A percentile compares a stretch with the other conserved stretches of the same genome.
Evolutionary conservation across 768 basidiomycete species (phyloP).

Genomic region (Boletus pseudo-olivaceus): DNA sequence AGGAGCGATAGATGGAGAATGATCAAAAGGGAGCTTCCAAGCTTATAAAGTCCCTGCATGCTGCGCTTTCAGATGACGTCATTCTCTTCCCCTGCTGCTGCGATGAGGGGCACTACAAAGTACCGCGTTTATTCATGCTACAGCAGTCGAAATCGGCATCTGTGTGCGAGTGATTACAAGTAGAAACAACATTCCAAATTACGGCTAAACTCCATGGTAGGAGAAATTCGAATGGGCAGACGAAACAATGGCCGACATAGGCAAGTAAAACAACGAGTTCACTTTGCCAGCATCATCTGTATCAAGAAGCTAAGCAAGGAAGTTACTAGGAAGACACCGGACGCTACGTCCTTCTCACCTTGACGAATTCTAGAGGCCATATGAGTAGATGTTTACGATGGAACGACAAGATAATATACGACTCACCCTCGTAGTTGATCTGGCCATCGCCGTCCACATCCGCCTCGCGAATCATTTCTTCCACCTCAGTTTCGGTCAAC

Average conservation of each 20-base stretch:
- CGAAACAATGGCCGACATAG: slow-evolving; percentile 12
- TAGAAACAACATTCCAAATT: background rate
- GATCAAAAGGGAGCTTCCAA: background rate
- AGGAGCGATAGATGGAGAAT: background rate
- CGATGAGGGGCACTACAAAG: background rate
- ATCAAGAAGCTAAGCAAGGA: slow-evolving; percentile 11
- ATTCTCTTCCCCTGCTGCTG: background rate
- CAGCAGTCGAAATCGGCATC: background rate
- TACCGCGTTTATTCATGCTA: background rate
- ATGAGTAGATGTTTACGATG: background rate
- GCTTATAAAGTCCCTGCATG: background rate
- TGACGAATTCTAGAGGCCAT: slow-evolving; percentile 63
- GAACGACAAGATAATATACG: background rate
- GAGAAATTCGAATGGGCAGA: slow-evolving; percentile 2
- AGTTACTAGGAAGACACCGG: slow-evolving; percentile 1
- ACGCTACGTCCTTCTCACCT: slow-evolving; percentile 37
- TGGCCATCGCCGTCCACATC: slow-evolving; percentile 94
- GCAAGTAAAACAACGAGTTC: slow-evolving; percentile 21
- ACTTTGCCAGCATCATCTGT: slow-evolving; percentile 77
- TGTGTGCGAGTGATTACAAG: slow-evolving; percentile 9
- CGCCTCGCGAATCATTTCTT: slow-evolving; percentile 97
- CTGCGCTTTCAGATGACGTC: slow-evolving; percentile 17
- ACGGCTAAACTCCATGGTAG: background rate
- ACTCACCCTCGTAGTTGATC: slow-evolving; percentile 78
- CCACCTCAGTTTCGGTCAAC: slow-evolving; percentile 80